A percentile compares a stretch with the other conserved stretches of the same genome.
Conservation (phyloP, 257 asterid species). For the Plantago major region DNA sequence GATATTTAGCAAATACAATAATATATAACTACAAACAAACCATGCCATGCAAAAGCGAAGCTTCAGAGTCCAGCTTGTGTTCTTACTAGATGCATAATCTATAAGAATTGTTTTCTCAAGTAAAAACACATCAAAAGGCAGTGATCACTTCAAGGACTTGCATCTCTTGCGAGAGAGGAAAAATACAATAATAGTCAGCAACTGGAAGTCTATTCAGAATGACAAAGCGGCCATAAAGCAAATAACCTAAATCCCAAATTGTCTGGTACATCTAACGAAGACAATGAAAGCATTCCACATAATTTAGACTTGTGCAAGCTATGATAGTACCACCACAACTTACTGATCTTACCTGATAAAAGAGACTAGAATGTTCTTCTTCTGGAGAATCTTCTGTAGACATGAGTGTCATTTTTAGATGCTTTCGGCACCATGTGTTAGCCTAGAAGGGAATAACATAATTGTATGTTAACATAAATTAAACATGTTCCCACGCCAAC, state of each 20-base stretch:
- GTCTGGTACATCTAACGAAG: neutral
- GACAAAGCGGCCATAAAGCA: slow-evolving; percentile 7
- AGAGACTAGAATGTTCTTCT: slow-evolving; percentile 75
- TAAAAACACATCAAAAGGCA: neutral
- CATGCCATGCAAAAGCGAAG: no score
- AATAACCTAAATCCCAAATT: neutral
- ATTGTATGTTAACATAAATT: slow-evolving; percentile 1
- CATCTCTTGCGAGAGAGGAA: neutral
- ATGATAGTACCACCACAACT: slow-evolving; percentile 10
- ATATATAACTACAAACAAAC: no score
- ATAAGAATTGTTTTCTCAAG: neutral
- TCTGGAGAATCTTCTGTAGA: slow-evolving; percentile 86
- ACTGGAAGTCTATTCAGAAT: slow-evolving; percentile 2
- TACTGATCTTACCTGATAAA: slow-evolving; percentile 62
- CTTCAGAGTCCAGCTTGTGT: neutral
- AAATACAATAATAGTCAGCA: neutral
- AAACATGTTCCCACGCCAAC: slow-evolving; percentile 2
- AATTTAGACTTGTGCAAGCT: slow-evolving; percentile 13
- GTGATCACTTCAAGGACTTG: neutral
- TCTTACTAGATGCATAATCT: neutral
- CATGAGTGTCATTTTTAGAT: slow-evolving; percentile 89
- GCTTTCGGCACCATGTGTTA: slow-evolving; percentile 81
- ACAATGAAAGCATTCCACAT: slow-evolving; percentile 2
- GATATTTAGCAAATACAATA: no score
- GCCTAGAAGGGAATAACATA: slow-evolving; percentile 41